A percentile compares a stretch with the other conserved stretches of the same genome.
These are phyloP conservation scores for Pythium oligandrum DNA, from an alignment of 352 stramenopile genomes.

Conservation along the genomic window DNA sequence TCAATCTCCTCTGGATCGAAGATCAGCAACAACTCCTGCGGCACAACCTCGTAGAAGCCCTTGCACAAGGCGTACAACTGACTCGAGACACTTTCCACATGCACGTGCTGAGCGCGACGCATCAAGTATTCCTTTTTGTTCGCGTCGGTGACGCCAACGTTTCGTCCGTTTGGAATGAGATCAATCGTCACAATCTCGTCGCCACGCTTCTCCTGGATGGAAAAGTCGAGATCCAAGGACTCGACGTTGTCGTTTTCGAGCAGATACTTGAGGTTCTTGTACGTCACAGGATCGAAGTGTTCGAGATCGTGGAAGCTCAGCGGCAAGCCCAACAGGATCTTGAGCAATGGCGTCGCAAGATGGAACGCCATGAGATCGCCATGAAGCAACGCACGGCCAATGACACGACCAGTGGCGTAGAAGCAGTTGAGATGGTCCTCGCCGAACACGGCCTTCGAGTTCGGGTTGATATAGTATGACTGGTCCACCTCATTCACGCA, in stretches of 20 bases:
- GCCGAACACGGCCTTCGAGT: slow-evolving; percentile 33
- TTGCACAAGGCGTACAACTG: slow-evolving; percentile 69
- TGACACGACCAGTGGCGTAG: slow-evolving; percentile 41
- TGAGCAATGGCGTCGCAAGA: slow-evolving; percentile 93
- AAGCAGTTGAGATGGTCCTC: slow-evolving; percentile 56
- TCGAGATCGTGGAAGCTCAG: slow-evolving; percentile 92
- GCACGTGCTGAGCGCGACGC: slow-evolving; percentile 79
- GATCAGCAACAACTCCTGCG: slow-evolving; percentile 79
- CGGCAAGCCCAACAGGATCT: slow-evolving; percentile 93
- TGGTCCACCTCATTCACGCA: slow-evolving; percentile 52
- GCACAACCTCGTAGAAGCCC: slow-evolving; percentile 91
- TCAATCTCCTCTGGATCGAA: slow-evolving; percentile 93
- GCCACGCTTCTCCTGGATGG: slow-evolving; percentile 3
- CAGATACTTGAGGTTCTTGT: slow-evolving; percentile 45
- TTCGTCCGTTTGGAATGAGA: slow-evolving; percentile 36
- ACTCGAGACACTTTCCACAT: slow-evolving; percentile 73
- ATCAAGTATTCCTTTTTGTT: slow-evolving; percentile 93
- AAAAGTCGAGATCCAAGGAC: slow-evolving; percentile 46
- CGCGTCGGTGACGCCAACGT: slow-evolving; percentile 87
- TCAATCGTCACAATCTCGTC: slow-evolving; percentile 35
- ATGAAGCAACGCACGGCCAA: slow-evolving; percentile 69
- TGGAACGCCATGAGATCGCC: slow-evolving; percentile 90
- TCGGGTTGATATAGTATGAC: slow-evolving; percentile 52
- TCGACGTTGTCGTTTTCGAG: slow-evolving; percentile 39
- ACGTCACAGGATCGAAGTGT: slow-evolving; percentile 44